Evolutionary conservation across 805 yeast genomes (phyloP).

Genomic region (Ascoidea tarda): DNA sequence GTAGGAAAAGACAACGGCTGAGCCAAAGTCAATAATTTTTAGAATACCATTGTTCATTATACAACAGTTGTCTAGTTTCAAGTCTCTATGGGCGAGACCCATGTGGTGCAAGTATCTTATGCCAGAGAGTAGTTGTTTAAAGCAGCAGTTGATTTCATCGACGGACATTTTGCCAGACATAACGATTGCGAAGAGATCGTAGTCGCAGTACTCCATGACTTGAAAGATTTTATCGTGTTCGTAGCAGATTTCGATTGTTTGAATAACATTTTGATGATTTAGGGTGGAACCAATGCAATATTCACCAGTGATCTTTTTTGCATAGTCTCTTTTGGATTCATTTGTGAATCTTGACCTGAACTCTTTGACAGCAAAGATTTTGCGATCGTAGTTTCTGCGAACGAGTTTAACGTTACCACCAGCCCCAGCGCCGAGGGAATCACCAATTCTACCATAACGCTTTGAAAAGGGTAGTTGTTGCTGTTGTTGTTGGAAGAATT

Average conservation of each 20-base stretch:
- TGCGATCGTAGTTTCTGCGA: conserved; percentile 47
- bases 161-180: conserved; percentile 82
- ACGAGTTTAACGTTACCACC: conserved; percentile 82
- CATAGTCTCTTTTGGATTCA: conserved; percentile 75
- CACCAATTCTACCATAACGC: conserved; percentile 71
- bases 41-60: conserved; percentile 72
- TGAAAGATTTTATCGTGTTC: conserved; percentile 79
- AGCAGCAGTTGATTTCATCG: conserved; percentile 76
- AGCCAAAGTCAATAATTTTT: conserved; percentile 85
- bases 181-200: conserved; percentile 84
- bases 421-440: conserved; percentile 86
- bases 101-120: conserved; percentile 66
- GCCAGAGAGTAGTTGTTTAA: conserved; percentile 75
- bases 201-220: conserved; percentile 92
- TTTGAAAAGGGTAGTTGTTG: conserved; percentile 45
- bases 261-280: conserved; percentile 80
- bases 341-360: conserved; percentile 63
- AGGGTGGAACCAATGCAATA: conserved; percentile 88
- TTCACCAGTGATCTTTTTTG: conserved; percentile 86
- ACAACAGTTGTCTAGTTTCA: conserved; percentile 88
- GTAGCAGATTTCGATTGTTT: conserved; percentile 82
- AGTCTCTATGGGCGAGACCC: conserved; percentile 85
- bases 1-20: conserved; percentile 82
- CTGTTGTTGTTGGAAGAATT: conserved; percentile 23
- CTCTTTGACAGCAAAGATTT: conserved; percentile 85